Conservation (phyloP, 1,284 basidiomycete genomes). For the Paramarasmius palmivorus region DNA sequence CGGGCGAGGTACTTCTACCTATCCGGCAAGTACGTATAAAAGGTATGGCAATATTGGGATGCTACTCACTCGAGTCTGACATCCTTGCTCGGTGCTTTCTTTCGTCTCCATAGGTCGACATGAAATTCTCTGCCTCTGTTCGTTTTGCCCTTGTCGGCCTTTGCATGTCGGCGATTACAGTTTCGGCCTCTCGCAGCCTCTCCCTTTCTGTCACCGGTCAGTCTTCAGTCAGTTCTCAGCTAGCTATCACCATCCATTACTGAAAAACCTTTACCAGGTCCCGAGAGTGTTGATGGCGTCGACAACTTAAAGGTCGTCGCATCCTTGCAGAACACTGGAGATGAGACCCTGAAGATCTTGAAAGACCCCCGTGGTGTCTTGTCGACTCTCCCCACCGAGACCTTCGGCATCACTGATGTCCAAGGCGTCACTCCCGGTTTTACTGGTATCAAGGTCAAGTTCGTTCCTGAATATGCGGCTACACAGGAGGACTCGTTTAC, state of each 20-base stretch:
- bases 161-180: no score
- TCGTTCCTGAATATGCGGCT: conserved; percentile 29
- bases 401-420: conserved; percentile 39
- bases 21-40: no score
- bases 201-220: conserved; percentile 23
- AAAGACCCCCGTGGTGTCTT: conserved; percentile 45
- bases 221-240: not conserved
- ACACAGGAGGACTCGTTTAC: conserved; percentile 29
- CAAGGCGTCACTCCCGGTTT: conserved; percentile 38
- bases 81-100: no score
- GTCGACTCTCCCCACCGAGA: conserved; percentile 40
- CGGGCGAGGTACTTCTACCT: no score
- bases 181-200: no score
- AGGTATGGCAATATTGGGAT: no score
- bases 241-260: not conserved
- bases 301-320: conserved; percentile 41
- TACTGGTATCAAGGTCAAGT: conserved; percentile 40
- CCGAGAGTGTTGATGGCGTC: conserved; percentile 36
- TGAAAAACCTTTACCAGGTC: conserved; percentile 25
- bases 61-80: no score
- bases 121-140: conserved; percentile 28
- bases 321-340: conserved; percentile 47
- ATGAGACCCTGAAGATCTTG: conserved; percentile 45
- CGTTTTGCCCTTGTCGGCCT: conserved; percentile 30
- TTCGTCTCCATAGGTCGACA: not conserved